A percentile compares a stretch with the other conserved stretches of the same genome.
phyloP scores from a whole-genome alignment of 2,329 filamentous ascomycete species.

The Talaromyces sp. region DNA sequence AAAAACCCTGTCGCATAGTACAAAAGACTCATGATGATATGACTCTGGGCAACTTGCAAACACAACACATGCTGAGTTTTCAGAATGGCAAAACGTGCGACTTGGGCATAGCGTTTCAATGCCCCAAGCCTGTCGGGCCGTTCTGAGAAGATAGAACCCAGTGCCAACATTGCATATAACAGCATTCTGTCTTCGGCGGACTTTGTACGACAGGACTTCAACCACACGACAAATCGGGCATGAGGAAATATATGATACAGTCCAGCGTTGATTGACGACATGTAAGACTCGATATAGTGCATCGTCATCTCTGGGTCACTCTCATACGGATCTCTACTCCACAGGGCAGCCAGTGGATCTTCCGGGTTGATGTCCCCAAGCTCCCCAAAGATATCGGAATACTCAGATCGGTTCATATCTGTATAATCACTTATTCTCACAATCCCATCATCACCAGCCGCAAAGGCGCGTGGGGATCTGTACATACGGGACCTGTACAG shows the following conservation, averaged over 20 bases:
- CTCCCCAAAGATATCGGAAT: slow-evolving; percentile 36
- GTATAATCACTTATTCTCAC: slow-evolving; percentile 13
- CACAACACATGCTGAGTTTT: slow-evolving; percentile 55
- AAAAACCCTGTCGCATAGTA: slow-evolving; percentile 64
- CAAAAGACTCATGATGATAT: slow-evolving; percentile 68
- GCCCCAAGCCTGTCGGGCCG: slow-evolving; percentile 49
- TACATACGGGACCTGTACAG: slow-evolving; percentile 26
- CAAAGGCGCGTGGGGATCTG: slow-evolving; percentile 18
- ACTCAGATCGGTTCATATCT: slow-evolving; percentile 25
- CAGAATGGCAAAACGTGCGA: slow-evolving; percentile 62
- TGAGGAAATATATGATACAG: slow-evolving; percentile 61
- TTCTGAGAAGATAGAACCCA: slow-evolving; percentile 59
- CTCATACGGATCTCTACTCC: slow-evolving; percentile 58
- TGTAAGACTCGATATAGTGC: slow-evolving; percentile 60
- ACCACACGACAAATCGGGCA: slow-evolving; percentile 58
- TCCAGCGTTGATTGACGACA: slow-evolving; percentile 58
- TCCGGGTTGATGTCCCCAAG: slow-evolving; percentile 31
- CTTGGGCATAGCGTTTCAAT: slow-evolving; percentile 54
- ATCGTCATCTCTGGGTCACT: slow-evolving; percentile 53
- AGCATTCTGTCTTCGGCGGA: slow-evolving; percentile 61
- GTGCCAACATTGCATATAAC: slow-evolving; percentile 61
- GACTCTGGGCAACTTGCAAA: slow-evolving; percentile 68
- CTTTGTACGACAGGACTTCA: slow-evolving; percentile 52
- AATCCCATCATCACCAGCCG: slow-evolving; percentile 17
- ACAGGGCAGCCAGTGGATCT: slow-evolving; percentile 41